A percentile compares a stretch with the other conserved stretches of the same genome.
These are phyloP conservation scores for Yarrowia divulgata DNA, from an alignment of 805 yeast genomes.

Conservation along the genomic window DNA sequence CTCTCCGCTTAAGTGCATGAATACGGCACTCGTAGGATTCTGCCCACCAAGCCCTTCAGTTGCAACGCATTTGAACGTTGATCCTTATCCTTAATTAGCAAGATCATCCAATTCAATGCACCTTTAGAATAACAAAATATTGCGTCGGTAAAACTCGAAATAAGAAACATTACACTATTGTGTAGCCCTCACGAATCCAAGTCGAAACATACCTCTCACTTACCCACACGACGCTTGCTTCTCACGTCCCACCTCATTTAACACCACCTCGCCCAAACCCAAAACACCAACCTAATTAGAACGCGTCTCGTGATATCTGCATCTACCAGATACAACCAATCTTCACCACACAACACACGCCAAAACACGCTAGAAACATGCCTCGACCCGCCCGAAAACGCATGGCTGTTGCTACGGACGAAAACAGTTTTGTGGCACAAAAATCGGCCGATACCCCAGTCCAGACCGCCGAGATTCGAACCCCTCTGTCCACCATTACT, in stretches of 20 bases:
- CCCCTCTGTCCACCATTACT: slow-evolving; percentile 8
- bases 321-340: no score
- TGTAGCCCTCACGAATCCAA: background rate
- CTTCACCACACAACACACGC: background rate
- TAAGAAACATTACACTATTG: background rate
- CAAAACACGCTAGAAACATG: background rate
- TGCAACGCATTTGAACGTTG: no score
- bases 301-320: slow-evolving; percentile 12
- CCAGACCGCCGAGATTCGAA: background rate
- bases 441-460: background rate
- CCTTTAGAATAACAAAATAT: no score
- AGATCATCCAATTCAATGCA: no score
- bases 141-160: background rate
- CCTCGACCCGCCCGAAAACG: slow-evolving; percentile 32
- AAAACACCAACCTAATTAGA: background rate
- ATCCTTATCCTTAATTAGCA: no score
- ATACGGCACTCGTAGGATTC: no score
- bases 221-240: background rate
- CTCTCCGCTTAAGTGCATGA: no score
- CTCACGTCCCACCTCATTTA: no score
- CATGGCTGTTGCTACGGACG: background rate
- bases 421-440: background rate
- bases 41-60: no score
- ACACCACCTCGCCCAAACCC: no score
- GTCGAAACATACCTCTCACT: background rate